Percentiles rank a stretch among this genome's conserved stretches.
These are phyloP conservation scores for Cytospora mali DNA, from an alignment of 2,329 filamentous ascomycete genomes.

Conservation along the genomic window DNA sequence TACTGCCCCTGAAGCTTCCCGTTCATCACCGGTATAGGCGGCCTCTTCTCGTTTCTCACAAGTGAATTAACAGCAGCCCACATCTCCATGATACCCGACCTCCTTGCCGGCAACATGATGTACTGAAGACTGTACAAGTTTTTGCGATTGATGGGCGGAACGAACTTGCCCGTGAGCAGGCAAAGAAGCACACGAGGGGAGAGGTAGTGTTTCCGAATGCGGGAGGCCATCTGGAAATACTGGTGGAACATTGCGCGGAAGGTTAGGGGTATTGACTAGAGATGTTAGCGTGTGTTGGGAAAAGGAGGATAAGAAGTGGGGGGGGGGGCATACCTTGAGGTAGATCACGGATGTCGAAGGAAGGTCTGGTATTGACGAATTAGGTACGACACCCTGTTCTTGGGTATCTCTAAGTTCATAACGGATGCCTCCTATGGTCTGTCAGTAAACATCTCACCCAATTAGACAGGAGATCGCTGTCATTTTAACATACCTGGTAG, in stretches of 20 bases:
- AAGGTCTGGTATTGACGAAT: constrained; percentile 43
- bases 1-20: constrained; percentile 30
- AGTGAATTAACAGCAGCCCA: constrained; percentile 71
- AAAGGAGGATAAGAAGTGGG: neutral
- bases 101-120: constrained; percentile 86
- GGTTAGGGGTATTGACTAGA: constrained; percentile 81
- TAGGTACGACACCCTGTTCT: constrained; percentile 47
- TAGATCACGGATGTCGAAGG: constrained; percentile 80
- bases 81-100: constrained; percentile 81
- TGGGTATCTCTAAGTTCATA: constrained; percentile 85
- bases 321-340: constrained; percentile 65
- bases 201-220: constrained; percentile 93
- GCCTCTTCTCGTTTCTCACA: constrained; percentile 47
- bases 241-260: constrained; percentile 96
- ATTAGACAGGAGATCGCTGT: no score
- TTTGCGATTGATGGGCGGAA: constrained; percentile 91
- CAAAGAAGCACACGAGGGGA: constrained; percentile 86
- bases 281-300: neutral
- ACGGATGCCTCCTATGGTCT: constrained; percentile 70
- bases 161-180: constrained; percentile 86
- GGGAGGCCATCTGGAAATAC: constrained; percentile 91
- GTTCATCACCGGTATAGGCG: constrained; percentile 42
- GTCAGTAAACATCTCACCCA: constrained; percentile 30
- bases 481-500: constrained; percentile 68
- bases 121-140: constrained; percentile 97